Evolutionary conservation across 139 green algal species (phyloP), one percentile per base, ranked within the genome.

Genomic region (Auxenochlorella protothecoides): DNA sequence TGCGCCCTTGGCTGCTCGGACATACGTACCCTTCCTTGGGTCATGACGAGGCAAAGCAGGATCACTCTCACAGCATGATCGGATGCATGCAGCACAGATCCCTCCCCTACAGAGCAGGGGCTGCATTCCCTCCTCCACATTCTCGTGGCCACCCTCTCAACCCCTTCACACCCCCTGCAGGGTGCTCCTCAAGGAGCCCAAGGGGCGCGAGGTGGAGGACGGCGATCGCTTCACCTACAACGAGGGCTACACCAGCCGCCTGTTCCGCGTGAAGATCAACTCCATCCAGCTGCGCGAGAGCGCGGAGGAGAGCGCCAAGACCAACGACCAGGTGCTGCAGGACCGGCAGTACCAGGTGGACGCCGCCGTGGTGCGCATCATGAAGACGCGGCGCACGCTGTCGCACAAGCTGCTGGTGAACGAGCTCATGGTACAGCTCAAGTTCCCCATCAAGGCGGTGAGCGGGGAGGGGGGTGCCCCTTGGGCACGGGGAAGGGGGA

Each of bases 301-400:
- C 4, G 79, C 84, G 51, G 94, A 98, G 79, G 94, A 99, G 81
- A 92, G 91, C 78, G 87, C 88, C 71, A 92, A 95, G 76, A 96
- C 91, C 5, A 95, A 94, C 64, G 92, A 94, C 65, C 68, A 81
- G 70, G 81, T 88, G 66, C 65, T 79, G 59, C 84, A 93, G 83
- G 91, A 97, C 79, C 80, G 92, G 16, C 88, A 95, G 79, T 91
- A 96, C 75, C 89, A 97, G 84, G 96, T 98, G 66, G 95, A 99
- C 77, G 95, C 95, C 0, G 93, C 93, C 12, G 89, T 98, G 10
- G 93, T 98, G 71, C 88, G 94, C n/a, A 92, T 97, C 70, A 98
- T 99, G 95, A 99, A 99, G 87, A 96, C 89, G 63, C 84, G 95
- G 65, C 97, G 97, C 78, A 86, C 85, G 61, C 85, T 99, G 15